Base-by-base conservation (phyloP, 2,329 filamentous ascomycete species). In the Phaeosphaeriaceae sp. region DNA sequence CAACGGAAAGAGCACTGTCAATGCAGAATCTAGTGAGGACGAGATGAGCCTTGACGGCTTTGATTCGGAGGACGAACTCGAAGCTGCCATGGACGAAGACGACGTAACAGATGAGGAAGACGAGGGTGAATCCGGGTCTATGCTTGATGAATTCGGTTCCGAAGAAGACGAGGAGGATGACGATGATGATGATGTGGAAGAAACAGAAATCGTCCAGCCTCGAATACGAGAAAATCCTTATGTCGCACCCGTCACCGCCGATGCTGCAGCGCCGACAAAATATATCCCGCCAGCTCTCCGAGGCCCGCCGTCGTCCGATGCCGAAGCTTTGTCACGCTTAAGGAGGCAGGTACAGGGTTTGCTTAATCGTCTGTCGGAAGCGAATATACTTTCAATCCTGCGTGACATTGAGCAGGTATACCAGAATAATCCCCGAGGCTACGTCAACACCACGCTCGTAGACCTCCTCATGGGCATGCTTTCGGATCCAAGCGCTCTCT, bases 321-420 rank as follows among this genome's bases (percentile, higher is more conserved):
- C 85, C 1, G 91, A 96, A 74, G 81, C 85, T 44, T 81, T 91
- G 48, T 82, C 83, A 13, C 88, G 90, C 41, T 81, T 99, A 50
- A 88, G 88, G 57, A 88, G 92, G 61, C 92, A 96, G 71, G 84
- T 92, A 0, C 93, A 98, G 74, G 94, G 95, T 72, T 84, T 95
- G 19, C 85, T 99, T 72, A 99, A 99, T 77, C 90, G 94, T 72
- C 83, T 99, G 31, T 97, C 95, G 0, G 94, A 98, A 73, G 88
- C 92, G 40, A 98, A 95, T 68, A 83, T 99, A 62, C 78, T 96
- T 6, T 90, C 91, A 1, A 96, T 98, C 53, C 81, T 97, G 3
- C 85, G 86, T 45, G 91, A 96, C 19, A 84, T 97, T 31, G 92
- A 96, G 72, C 88, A 89, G 60, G 81, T 98, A 1, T 99, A 98